A percentile compares a stretch with the other conserved stretches of the same genome.
Conservation (phyloP, 768 basidiomycete species). For the Suillus sp. region DNA sequence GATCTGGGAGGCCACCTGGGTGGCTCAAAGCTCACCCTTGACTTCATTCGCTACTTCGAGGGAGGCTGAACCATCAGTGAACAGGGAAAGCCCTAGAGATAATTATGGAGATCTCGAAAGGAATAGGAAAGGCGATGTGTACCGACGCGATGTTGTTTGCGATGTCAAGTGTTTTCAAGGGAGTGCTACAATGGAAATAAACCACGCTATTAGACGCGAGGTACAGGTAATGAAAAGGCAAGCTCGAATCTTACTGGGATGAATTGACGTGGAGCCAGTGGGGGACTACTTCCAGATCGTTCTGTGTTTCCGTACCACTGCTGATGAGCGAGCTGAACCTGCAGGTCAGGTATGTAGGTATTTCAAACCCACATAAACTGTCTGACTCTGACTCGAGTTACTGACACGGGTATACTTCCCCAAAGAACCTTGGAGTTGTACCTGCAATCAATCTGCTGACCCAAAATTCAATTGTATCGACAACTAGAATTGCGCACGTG, state of each 20-base stretch:
- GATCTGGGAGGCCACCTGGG: too few species aligned
- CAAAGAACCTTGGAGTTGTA: neutral
- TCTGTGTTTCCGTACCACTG: neutral
- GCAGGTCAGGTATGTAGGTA: too few species aligned
- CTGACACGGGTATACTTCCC: too few species aligned
- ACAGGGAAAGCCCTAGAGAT: neutral
- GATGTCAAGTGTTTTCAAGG: neutral
- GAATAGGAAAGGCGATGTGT: neutral
- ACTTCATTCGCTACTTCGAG: too few species aligned
- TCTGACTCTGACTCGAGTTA: too few species aligned
- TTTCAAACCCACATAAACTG: too few species aligned
- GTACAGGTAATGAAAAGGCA: neutral
- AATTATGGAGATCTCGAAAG: neutral
- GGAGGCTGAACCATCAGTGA: too few species aligned
- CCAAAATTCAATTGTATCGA: neutral
- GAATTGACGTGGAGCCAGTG: neutral
- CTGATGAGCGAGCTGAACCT: too few species aligned
- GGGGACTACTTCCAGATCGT: neutral
- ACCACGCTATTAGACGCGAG: neutral
- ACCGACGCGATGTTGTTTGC: neutral
- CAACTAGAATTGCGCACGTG: neutral
- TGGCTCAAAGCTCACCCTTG: too few species aligned
- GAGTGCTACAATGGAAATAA: neutral
- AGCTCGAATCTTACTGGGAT: neutral
- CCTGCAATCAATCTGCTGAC: neutral